Evolutionary conservation across 345 rosid species (phyloP).

Genomic region (Sisymbrium altissimum): DNA sequence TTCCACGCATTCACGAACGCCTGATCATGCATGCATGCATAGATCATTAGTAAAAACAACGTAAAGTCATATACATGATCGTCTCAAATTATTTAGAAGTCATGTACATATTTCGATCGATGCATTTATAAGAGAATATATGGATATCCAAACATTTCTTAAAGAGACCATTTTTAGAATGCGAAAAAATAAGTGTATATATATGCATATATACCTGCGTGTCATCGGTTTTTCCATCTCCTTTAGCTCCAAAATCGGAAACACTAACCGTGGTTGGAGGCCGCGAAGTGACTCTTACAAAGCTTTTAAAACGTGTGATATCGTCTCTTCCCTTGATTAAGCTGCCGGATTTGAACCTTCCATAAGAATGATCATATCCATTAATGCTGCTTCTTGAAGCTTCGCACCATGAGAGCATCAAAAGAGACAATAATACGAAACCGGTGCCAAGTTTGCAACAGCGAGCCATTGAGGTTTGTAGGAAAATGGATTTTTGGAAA

Average conservation of each 20-base stretch:
- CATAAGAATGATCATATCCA: conserved; percentile 27
- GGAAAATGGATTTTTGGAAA: not conserved
- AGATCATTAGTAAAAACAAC: conserved; percentile 8
- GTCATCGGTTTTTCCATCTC: conserved; percentile 52
- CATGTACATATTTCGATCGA: not conserved
- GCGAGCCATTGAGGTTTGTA: conserved; percentile 23
- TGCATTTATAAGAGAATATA: not conserved
- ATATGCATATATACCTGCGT: conserved; percentile 43
- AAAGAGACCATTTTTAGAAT: not conserved
- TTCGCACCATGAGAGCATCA: conserved; percentile 17
- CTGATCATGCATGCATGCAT: conserved; percentile 38
- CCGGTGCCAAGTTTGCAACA: conserved; percentile 9
- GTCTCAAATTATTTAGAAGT: not conserved
- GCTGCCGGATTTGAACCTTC: conserved; percentile 12
- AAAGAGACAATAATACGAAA: conserved; percentile 2
- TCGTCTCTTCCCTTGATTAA: conserved; percentile 26
- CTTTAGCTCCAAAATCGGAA: conserved; percentile 57
- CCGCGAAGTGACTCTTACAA: conserved; percentile 3
- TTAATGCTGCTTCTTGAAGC: conserved; percentile 23
- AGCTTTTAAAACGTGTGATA: conserved; percentile 3
- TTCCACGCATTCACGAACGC: conserved; percentile 79
- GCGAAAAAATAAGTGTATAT: not conserved
- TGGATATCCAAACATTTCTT: not conserved
- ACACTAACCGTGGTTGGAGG: conserved; percentile 33
- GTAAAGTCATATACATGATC: not conserved